Evolutionary conservation across 352 stramenopile species (phyloP), one percentile per base, ranked within the genome.

Genomic region (Phytophthora melonis): DNA sequence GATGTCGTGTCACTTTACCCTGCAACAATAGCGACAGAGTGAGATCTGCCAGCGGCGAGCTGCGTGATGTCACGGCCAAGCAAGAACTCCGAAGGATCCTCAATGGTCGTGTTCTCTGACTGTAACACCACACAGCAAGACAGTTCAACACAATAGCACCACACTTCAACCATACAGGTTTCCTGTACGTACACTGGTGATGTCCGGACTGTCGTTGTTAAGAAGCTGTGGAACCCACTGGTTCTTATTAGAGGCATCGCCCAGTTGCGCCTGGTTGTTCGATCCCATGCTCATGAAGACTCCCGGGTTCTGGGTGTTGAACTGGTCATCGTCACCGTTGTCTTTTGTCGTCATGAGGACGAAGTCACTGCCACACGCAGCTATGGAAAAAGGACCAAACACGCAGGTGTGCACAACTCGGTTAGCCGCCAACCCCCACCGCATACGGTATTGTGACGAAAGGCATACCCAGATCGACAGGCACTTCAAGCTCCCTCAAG

Each of bases 241-340:
- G 70, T 95, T 93, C 60, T 91, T 91, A n/a, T 77, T 77, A 0
- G 80, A 86, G 23, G 75, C 86, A 68, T 95, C 88, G 6, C 77
- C 88, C 0, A 95, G 67, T 56, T 95, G 88, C 1, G 78, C 86
- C 54, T 95, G 82, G 3, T 72, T 79, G 67, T 95, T 95, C 27
- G 78, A 88, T 3, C 88, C 88, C 86, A 95, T 92, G 45, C 80
- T 88, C 86, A 95, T 93, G 59, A 92, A 88, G 14, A 95, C 88
- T 27, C 88, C 88, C 21, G 85, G 88, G 25, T 84, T 90, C 50
- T 93, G 75, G 13, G 83, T 91, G 68, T 92, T 91, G 58, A 95
- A 95, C 58, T 93, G 86, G 62, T 84, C 80, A 25, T 90, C 83
- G 50, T 95, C 88, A 8, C 81, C 76, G n/a, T 68, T 75, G 41